Evolutionary conservation across 2,329 filamentous ascomycete species (phyloP), one percentile per base, ranked within the genome.

Genomic region (Nothomitra cinnamomea): DNA sequence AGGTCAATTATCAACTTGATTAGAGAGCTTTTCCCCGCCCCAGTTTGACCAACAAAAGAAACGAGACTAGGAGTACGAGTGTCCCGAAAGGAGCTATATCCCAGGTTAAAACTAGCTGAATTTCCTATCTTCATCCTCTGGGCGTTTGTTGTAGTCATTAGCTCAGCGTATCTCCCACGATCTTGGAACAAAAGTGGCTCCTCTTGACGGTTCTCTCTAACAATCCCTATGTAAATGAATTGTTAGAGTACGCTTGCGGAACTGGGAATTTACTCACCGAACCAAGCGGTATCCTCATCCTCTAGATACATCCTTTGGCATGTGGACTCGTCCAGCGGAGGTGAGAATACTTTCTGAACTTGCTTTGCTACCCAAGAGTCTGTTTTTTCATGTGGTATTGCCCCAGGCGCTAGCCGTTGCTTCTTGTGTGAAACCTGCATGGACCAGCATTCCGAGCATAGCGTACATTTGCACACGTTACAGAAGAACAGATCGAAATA

Each of bases 1-100:
- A 59, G 61, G 43, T 72, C 68, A 42, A 75, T 70, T 10, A 75
- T 62, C 47, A 75, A 61, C 55, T 72, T 73, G 57, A 75, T 72
- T 24, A 75, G 56, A 2, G 70, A 72, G 47, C 70, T 73, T 61
- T 76, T 75, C 1, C 73, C 73, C 15, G 71, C 72, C 12, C 67
- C 67, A 58, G 68, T 70, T 56, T 69, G 64, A 35, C 70, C 70
- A 21, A 72, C 65, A 54, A 72, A 72, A 1, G 69, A 72, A 1
- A 69, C 67, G 1, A 72, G 57, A 55, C 64, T 66, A 35, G 69
- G 69, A 57, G 64, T 66, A 40, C 59, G 51, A 15, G 35, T 62
- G 56, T 56, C 57, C 10, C 58, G 60, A n/a, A n/a, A n/a, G 5
- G 38, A 41, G 38, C 15, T 41, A 41, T 41, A 41, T 41, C 38